Evolutionary conservation across 176 grass and related monocot genomes (phyloP), one percentile per base, ranked within the genome.

Genomic region (Oryza glumipatula): DNA sequence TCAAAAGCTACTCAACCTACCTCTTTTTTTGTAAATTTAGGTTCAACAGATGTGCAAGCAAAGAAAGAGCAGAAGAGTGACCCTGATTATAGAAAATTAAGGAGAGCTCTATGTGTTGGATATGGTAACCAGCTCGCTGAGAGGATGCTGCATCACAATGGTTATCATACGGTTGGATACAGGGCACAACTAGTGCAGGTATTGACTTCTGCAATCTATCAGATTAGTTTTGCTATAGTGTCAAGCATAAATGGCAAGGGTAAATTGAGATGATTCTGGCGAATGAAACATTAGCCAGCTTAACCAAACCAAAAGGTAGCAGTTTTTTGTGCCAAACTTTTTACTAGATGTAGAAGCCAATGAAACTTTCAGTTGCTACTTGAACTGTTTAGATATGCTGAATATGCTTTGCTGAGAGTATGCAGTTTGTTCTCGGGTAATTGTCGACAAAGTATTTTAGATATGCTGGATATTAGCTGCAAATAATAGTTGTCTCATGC

Each of bases 71-170:
- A 70, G 77, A 95, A 92, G 61, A 90, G 65, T 80, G 91, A 98
- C 48, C 87, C 74, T 77, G 87, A 90, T 49, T 98, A 98, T 73
- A 81, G 88, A 86, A 95, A 93, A 74, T 79, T 98, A 80, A 93
- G 95, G 65, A 95, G 69, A 90, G 93, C 93, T 81, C 85, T 98
- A 15, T 98, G 93, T 52, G 65, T 86, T 36, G 95, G 95, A 41
- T 98, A 98, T 85, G 93, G 95, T 70, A 95, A 98, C 83, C 95
- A 98, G 81, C 75, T 98, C 44, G 93, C 91, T 83, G 95, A 98
- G 76, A 91, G 88, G 76, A 98, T 95, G 95, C 68, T 95, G 21
- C 93, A 93, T 93, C 95, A 98, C 72, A 98, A 98, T 90, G 95
- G 95, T 65, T 98, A 93, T 65, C 95, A 81, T 93, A 98, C 93